Evolutionary conservation across 2,329 filamentous ascomycete genomes (phyloP).

Genomic region (Botrytis hyacinthi): DNA sequence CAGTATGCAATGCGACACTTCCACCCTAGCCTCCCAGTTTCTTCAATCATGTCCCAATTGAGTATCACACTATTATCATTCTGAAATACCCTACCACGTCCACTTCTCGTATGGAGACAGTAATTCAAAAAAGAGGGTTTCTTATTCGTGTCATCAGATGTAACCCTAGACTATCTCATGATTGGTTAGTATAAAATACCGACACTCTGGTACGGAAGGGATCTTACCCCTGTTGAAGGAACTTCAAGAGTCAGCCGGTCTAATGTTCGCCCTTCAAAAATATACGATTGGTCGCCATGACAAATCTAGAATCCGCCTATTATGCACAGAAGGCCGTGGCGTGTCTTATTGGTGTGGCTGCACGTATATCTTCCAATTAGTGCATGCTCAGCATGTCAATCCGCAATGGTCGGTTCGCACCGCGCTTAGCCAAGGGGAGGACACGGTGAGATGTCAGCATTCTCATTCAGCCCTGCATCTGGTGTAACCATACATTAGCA

Average conservation of each 20-base stretch:
- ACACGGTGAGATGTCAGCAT: not conserved
- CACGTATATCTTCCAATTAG: not conserved
- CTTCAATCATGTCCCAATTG: not conserved
- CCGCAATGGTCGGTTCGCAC: conserved; percentile 4
- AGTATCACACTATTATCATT: not conserved
- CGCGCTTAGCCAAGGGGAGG: conserved; percentile 4
- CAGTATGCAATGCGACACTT: not conserved
- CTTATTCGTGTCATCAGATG: not conserved
- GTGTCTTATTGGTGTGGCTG: not conserved
- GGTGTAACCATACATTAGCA: not conserved
- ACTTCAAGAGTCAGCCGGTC: not conserved
- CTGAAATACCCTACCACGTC: not conserved
- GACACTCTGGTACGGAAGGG: conserved; percentile 1
- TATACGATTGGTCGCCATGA: not conserved
- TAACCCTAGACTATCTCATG: not conserved
- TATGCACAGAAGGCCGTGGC: not conserved
- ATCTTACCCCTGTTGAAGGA: not conserved
- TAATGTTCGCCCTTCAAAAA: not conserved
- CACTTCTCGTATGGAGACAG: not conserved
- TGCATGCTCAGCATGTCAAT: conserved; percentile 3
- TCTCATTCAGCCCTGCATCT: conserved; percentile 7
- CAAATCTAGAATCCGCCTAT: not conserved
- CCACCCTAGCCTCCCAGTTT: not conserved
- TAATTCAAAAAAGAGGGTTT: not conserved
- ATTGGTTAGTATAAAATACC: not conserved